These are phyloP conservation scores for Aspergillus sp. DNA, from an alignment of 2,329 filamentous ascomycete genomes.

Conservation along the genomic window DNA sequence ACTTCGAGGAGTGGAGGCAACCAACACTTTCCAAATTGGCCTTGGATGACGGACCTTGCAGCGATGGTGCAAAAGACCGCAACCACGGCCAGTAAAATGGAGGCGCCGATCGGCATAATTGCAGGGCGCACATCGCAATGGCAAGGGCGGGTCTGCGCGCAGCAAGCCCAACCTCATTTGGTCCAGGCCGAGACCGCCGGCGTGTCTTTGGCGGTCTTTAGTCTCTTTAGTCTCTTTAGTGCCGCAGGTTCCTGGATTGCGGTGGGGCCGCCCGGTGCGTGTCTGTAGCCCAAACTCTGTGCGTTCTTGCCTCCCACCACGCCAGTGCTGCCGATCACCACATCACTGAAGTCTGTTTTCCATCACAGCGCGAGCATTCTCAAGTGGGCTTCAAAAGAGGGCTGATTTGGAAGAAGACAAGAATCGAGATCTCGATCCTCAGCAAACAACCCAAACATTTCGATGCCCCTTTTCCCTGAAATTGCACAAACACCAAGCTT, in stretches of 20 bases:
- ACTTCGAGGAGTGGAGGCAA: not conserved
- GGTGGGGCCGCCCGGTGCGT: slow-evolving; percentile 21
- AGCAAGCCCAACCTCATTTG: slow-evolving; percentile 11
- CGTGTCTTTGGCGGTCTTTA: slow-evolving; percentile 8
- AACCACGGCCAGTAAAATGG: slow-evolving; percentile 6
- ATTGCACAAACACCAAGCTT: not conserved
- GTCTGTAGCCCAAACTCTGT: not conserved
- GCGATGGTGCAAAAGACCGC: not conserved
- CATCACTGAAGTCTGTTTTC: no score
- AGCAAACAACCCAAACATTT: no score
- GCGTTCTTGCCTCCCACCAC: not conserved
- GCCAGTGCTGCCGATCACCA: not conserved
- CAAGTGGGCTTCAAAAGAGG: not conserved
- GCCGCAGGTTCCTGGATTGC: slow-evolving; percentile 19
- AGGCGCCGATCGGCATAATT: slow-evolving; percentile 14
- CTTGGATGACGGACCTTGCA: slow-evolving; percentile 6
- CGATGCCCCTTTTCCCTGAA: not conserved
- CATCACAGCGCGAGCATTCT: not conserved
- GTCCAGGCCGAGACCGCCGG: slow-evolving; percentile 25
- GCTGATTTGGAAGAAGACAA: not conserved
- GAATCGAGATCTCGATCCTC: not conserved
- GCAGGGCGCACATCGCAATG: slow-evolving; percentile 20
- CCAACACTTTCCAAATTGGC: no score
- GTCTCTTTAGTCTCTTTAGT: slow-evolving; percentile 5
- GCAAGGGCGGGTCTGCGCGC: not conserved